Percentiles rank a stretch among this genome's conserved stretches.
These are phyloP conservation scores for Hansenula lynferdii DNA, from an alignment of 1,139 yeast genomes.

Conservation along the genomic window DNA sequence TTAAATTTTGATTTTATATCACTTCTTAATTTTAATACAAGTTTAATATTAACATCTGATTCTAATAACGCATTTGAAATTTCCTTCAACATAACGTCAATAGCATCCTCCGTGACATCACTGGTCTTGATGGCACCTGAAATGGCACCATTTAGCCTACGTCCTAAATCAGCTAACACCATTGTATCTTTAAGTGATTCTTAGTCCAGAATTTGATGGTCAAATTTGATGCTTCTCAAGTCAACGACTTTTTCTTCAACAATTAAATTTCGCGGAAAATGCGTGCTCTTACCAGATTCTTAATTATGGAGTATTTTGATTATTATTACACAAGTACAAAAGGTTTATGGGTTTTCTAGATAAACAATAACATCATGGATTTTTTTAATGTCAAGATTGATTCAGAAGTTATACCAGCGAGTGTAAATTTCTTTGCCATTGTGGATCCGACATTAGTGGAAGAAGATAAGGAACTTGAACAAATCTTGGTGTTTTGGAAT, in stretches of 20 bases:
- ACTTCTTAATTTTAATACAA: conserved; percentile 75
- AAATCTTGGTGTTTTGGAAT: conserved; percentile 7
- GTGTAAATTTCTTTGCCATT: conserved; percentile 13
- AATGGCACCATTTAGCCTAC: conserved; percentile 75
- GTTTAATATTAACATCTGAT: conserved; percentile 83
- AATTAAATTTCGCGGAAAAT: too few relatives aligned
- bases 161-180: conserved; percentile 95
- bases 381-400: conserved; percentile 18
- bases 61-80: conserved; percentile 87
- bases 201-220: too few relatives aligned
- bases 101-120: conserved; percentile 54
- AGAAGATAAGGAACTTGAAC: conserved; percentile 6
- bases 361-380: too few relatives aligned
- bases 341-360: too few relatives aligned
- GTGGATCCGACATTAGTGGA: conserved; percentile 15
- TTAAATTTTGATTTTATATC: conserved; percentile 59
- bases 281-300: too few relatives aligned
- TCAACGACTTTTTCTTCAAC: too few relatives aligned
- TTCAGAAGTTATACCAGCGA: conserved; percentile 8
- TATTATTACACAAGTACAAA: too few relatives aligned
- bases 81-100: conserved; percentile 74
- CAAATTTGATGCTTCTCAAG: too few relatives aligned
- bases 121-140: conserved; percentile 60
- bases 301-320: too few relatives aligned
- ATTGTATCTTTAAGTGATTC: too few relatives aligned